Percentiles rank a stretch among this genome's conserved stretches.
Evolutionary conservation across 495 filamentous ascomycete genomes (phyloP).

Genomic region (Lasiosphaeris hirsuta): DNA sequence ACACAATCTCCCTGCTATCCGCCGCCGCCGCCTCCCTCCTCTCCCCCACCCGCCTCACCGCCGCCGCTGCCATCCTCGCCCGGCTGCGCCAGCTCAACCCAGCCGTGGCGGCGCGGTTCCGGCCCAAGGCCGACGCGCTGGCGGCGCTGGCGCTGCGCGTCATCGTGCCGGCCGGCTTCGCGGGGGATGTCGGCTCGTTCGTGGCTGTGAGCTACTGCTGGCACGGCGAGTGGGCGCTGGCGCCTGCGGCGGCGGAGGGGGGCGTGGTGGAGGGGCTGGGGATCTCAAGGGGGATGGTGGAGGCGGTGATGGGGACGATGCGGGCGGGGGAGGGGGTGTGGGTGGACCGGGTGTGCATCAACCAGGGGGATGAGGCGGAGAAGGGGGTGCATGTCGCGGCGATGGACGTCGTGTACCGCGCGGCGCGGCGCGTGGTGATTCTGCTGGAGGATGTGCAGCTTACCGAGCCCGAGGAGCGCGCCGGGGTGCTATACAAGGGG

Average conservation of each 20-base stretch:
- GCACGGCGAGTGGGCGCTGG: constrained; percentile 18
- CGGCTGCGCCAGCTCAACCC: constrained; percentile 19
- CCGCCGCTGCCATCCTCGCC: constrained; percentile 14
- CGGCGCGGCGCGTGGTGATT: constrained; percentile 20
- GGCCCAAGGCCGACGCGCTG: constrained; percentile 15
- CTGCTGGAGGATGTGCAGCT: constrained; percentile 26
- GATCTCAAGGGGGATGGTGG: constrained; percentile 24
- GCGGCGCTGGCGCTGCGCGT: constrained; percentile 14
- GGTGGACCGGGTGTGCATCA: constrained; percentile 36
- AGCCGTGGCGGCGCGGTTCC: constrained; percentile 9
- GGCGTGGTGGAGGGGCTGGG: constrained; percentile 18
- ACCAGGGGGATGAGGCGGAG: constrained; percentile 26
- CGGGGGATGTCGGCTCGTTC: constrained; percentile 1
- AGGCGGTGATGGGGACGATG: constrained; percentile 15
- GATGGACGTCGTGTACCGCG: constrained; percentile 30
- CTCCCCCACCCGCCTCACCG: not conserved
- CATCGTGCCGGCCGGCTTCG: not conserved
- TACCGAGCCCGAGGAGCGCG: constrained; percentile 11
- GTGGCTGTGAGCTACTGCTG: constrained; percentile 28
- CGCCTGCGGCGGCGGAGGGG: constrained; percentile 5
- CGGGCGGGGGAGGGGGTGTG: constrained; percentile 20
- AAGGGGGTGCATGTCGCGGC: constrained; percentile 24
- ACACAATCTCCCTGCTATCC: no score
- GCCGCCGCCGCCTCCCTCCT: not conserved
- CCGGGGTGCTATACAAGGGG: constrained; percentile 13